Conservation (phyloP, 179 eudicot genomes). For the Nepenthes alata region DNA sequence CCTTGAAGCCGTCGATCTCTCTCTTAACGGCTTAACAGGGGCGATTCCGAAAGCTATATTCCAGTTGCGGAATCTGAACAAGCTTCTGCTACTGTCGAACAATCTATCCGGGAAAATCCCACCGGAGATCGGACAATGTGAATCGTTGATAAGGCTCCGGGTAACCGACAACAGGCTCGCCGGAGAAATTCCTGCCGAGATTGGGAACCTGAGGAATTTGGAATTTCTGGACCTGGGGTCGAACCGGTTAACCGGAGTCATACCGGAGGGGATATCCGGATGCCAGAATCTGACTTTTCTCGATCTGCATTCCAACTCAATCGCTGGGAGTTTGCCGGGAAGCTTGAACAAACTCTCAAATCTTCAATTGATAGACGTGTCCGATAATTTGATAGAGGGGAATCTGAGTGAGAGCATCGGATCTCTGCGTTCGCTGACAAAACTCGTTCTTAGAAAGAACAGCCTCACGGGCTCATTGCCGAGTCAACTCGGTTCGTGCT, state of each 20-base stretch:
- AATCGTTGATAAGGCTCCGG: conserved; percentile 59
- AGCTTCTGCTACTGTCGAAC: conserved; percentile 58
- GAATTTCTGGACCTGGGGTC: conserved; percentile 72
- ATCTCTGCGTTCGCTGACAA: conserved; percentile 63
- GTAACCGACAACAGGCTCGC: conserved; percentile 49
- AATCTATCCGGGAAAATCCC: conserved; percentile 64
- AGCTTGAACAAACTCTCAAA: conserved; percentile 32
- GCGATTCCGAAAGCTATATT: conserved; percentile 59
- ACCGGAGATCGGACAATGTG: conserved; percentile 59
- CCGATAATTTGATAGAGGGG: conserved; percentile 58
- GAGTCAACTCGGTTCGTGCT: conserved; percentile 56
- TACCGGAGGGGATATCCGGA: conserved; percentile 56
- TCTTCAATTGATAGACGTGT: conserved; percentile 61
- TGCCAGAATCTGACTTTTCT: conserved; percentile 73
- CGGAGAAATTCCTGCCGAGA: conserved; percentile 57
- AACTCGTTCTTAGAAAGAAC: conserved; percentile 56
- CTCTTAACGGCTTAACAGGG: conserved; percentile 60
- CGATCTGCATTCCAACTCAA: conserved; percentile 72
- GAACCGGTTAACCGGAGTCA: conserved; percentile 50
- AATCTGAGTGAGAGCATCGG: conserved; percentile 37
- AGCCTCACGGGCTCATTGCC: conserved; percentile 59
- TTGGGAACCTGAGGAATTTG: conserved; percentile 53
- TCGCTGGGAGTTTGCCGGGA: conserved; percentile 50
- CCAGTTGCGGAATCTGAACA: conserved; percentile 49
- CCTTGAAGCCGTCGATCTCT: conserved; percentile 65